phyloP scores from a whole-genome alignment of 192 early-diverging fungal genomes.

The Spinellus fusiger region DNA sequence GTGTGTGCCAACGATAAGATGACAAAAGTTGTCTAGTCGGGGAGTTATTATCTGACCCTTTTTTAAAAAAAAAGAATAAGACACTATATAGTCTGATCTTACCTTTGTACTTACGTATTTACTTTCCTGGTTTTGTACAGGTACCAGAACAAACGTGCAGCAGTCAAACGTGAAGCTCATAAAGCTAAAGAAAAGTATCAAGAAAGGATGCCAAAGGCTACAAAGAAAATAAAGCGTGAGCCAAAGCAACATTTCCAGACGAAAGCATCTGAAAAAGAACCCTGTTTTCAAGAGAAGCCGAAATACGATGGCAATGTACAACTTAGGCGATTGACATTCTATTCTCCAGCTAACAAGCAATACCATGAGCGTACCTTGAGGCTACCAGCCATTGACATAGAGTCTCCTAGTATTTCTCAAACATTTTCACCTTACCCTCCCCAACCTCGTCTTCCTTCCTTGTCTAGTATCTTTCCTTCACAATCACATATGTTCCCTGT shows the following conservation, averaged over 20 bases:
- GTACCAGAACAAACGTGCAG: neutral
- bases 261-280: neutral
- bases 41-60: neutral
- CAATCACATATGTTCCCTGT: neutral
- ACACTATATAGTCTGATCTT: neutral
- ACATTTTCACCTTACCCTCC: neutral
- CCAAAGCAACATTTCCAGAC: neutral
- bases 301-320: neutral
- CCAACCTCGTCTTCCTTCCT: neutral
- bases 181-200: neutral
- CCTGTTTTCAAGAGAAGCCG: too few relatives aligned
- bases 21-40: slow-evolving; percentile 1
- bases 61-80: neutral
- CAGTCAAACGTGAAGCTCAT: neutral
- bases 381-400: neutral
- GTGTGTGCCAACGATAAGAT: too few relatives aligned
- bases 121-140: neutral
- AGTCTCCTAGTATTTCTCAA: neutral
- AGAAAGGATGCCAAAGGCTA: neutral
- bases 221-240: neutral
- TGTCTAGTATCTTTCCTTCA: neutral
- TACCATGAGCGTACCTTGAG: neutral
- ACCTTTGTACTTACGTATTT: neutral
- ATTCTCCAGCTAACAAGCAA: neutral
- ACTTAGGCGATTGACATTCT: neutral